Base-by-base conservation (phyloP, 1,139 yeast species). In the Candida glucosophila region DNA sequence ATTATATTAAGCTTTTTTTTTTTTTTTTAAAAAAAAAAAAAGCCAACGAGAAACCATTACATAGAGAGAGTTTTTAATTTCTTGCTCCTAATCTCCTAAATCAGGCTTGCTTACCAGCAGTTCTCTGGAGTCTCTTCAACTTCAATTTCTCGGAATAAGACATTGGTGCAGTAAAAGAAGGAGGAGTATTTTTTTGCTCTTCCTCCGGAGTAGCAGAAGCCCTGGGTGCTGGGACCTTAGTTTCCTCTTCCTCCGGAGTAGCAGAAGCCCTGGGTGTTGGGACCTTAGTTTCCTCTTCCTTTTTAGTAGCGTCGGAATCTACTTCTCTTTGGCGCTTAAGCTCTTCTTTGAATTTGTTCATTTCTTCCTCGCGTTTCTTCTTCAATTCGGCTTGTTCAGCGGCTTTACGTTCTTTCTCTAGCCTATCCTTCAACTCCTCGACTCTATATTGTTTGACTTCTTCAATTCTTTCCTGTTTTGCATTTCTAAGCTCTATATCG, bases 391-490 rank as follows among this genome's bases (percentile, higher is more conserved):
- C 49, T 30, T 43, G 58, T 28, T 55, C 64, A 27, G 48, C 52
- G 37, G 58, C 56, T 30, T 43, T 45, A 29, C 62, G 61, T 36
- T 59, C 68, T 31, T 51, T 51, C 38, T 52, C 51, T 28, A 53
- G 49, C 29, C 34, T 39, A 45, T 35, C 52, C 44, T 40, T 42
- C 43, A 68, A 69, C 44, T 70, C 69, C 32, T 61, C 67, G 34
- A 69, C 49, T 34, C 79, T 66, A 40, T 66, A 62, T 20, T 50
- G 52, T 59, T 70, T 75, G 39, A 73, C 76, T 44, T 67, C 67
- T 32, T 70, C 88, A 33, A 83, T 72, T 50, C 86, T 70, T 32
- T 67, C 74, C 41, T 68, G 47, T 62, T 78, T 78, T 33, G 83
- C 88, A 34, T 67, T 72, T 47, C 71, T 82, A 19, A 78, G 58